Evolutionary conservation across 2,329 filamentous ascomycete genomes (phyloP).

Genomic region (Calonectria pteridis): DNA sequence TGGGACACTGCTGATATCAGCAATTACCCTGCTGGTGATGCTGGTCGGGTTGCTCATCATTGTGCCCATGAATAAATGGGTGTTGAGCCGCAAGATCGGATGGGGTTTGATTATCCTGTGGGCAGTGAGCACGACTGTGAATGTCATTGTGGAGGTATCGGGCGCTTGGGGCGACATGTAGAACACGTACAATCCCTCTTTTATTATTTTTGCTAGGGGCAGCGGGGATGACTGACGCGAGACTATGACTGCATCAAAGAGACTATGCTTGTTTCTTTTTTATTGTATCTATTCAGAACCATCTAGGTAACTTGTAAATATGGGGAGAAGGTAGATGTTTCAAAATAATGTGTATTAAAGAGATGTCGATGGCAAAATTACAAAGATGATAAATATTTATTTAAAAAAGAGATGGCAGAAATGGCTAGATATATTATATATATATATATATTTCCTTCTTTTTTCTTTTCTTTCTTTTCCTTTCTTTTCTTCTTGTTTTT

Average conservation of each 20-base stretch:
- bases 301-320: background rate
- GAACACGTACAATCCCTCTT: background rate
- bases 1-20: slow-evolving; percentile 86
- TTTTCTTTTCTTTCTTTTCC: too few species aligned
- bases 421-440: too few species aligned
- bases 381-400: background rate
- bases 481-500: too few species aligned
- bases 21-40: slow-evolving; percentile 85
- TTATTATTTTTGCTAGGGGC: background rate
- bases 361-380: background rate
- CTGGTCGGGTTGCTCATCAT: slow-evolving; percentile 81
- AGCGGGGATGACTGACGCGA: background rate
- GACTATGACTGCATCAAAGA: background rate
- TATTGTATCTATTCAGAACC: background rate
- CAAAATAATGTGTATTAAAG: background rate
- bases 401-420: too few species aligned
- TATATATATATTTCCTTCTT: too few species aligned
- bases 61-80: slow-evolving; percentile 89
- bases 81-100: slow-evolving; percentile 85
- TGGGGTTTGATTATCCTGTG: slow-evolving; percentile 84
- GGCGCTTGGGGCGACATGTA: slow-evolving; percentile 60
- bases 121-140: slow-evolving; percentile 82
- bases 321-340: background rate
- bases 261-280: background rate
- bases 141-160: slow-evolving; percentile 83